phyloP scores from a whole-genome alignment of 2,329 filamentous ascomycete species.

The Thielaviopsis ethacetica region DNA sequence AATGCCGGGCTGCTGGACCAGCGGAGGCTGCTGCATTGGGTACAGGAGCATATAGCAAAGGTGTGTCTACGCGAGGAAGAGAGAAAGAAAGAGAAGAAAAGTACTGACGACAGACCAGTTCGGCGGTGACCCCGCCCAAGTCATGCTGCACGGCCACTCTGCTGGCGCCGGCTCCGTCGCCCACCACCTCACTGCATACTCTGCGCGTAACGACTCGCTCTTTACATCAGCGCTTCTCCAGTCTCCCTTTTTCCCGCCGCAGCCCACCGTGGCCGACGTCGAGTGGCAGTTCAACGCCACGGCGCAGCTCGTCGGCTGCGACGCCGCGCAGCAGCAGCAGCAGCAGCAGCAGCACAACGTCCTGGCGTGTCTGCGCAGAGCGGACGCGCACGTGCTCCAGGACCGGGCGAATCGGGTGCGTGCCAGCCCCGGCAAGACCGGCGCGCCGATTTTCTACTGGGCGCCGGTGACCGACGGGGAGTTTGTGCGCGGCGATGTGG shows the following conservation, averaged over 20 bases:
- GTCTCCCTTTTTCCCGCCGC: slow-evolving; percentile 33
- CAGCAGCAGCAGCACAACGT: no score
- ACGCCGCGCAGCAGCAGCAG: slow-evolving; percentile 14
- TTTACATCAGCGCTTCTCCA: slow-evolving; percentile 31
- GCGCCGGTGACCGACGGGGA: slow-evolving; percentile 33
- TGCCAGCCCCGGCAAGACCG: slow-evolving; percentile 23
- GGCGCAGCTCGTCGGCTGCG: slow-evolving; percentile 22
- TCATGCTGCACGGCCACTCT: slow-evolving; percentile 27
- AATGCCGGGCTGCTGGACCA: slow-evolving; percentile 33
- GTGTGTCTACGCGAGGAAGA: slow-evolving; percentile 16
- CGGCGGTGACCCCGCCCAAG: slow-evolving; percentile 27
- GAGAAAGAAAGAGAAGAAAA: no score
- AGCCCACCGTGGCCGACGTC: slow-evolving; percentile 26
- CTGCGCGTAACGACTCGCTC: slow-evolving; percentile 27
- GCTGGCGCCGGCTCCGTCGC: slow-evolving; percentile 28
- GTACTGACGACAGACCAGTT: slow-evolving; percentile 21
- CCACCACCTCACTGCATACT: slow-evolving; percentile 33
- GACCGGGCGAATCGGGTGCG: slow-evolving; percentile 22
- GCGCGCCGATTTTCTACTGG: slow-evolving; percentile 31
- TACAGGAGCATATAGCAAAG: slow-evolving; percentile 35
- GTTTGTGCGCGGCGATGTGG: slow-evolving; percentile 26
- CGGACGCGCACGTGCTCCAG: slow-evolving; percentile 23
- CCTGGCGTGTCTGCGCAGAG: slow-evolving; percentile 27
- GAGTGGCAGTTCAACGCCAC: slow-evolving; percentile 31
- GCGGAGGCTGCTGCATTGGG: slow-evolving; percentile 32